Evolutionary conservation across 306 rosid genomes (phyloP).

Genomic region (Psophocarpus tetragonolobus): DNA sequence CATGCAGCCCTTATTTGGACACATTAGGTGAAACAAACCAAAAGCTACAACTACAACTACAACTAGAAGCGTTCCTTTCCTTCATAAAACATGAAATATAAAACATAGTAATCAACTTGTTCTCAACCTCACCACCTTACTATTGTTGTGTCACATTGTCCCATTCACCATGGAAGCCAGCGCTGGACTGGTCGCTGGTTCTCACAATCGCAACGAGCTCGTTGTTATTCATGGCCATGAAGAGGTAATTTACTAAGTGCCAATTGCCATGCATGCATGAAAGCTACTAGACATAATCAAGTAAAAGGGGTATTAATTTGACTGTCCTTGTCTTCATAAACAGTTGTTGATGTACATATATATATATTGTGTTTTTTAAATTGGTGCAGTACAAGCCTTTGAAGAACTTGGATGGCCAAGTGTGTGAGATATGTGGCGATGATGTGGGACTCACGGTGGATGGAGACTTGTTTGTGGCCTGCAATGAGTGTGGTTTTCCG

Average conservation of each 20-base stretch:
- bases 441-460: slow-evolving; percentile 87
- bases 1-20: slow-evolving; percentile 51
- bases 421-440: slow-evolving; percentile 97
- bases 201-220: slow-evolving; percentile 44
- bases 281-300: background rate
- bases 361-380: slow-evolving; percentile 5
- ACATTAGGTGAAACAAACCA: slow-evolving; percentile 47
- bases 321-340: background rate
- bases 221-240: slow-evolving; percentile 48
- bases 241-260: slow-evolving; percentile 27
- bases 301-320: background rate
- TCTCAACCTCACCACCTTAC: slow-evolving; percentile 18
- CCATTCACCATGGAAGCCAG: slow-evolving; percentile 53
- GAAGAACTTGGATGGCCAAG: slow-evolving; percentile 95
- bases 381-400: slow-evolving; percentile 80
- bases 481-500: slow-evolving; percentile 97
- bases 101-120: too few relatives aligned
- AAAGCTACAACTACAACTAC: slow-evolving; percentile 8
- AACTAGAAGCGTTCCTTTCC: too few relatives aligned
- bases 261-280: background rate
- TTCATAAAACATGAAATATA: slow-evolving; percentile 47
- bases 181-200: slow-evolving; percentile 45
- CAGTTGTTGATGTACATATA: background rate
- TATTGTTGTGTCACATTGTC: slow-evolving; percentile 36
- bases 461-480: slow-evolving; percentile 93